These are phyloP conservation scores for Poronia punctata DNA, from an alignment of 495 filamentous ascomycete genomes.

Conservation along the genomic window DNA sequence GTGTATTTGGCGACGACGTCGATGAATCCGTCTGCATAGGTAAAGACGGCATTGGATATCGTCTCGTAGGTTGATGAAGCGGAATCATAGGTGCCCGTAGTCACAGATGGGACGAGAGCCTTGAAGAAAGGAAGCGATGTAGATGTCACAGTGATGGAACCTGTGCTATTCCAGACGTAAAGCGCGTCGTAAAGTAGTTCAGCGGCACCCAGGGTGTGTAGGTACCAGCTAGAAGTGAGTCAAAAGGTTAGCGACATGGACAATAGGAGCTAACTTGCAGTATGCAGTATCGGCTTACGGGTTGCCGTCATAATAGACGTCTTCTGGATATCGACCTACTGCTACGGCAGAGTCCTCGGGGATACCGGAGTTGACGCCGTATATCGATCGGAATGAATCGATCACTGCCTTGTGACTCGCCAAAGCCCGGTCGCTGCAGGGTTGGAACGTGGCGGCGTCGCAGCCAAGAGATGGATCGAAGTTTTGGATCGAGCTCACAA, in stretches of 20 bases:
- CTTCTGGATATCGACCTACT: constrained; percentile 63
- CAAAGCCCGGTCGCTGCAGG: constrained; percentile 55
- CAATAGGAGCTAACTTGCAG: too few relatives aligned
- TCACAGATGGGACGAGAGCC: constrained; percentile 40
- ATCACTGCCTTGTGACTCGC: constrained; percentile 58
- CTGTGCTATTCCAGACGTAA: constrained; percentile 50
- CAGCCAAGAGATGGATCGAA: constrained; percentile 56
- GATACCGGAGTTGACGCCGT: constrained; percentile 49
- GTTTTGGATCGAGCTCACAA: constrained; percentile 56
- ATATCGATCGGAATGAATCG: constrained; percentile 56
- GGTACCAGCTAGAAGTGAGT: constrained; percentile 43
- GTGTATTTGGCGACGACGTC: constrained; percentile 45
- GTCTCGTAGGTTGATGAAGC: constrained; percentile 39
- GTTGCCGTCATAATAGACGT: constrained; percentile 59
- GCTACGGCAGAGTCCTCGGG: constrained; percentile 47
- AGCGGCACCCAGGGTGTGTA: constrained; percentile 56
- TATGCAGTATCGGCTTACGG: too few relatives aligned
- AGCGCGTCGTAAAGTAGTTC: constrained; percentile 61
- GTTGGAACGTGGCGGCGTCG: constrained; percentile 53
- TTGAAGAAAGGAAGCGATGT: constrained; percentile 53
- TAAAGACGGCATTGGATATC: constrained; percentile 47
- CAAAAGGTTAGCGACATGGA: too few relatives aligned
- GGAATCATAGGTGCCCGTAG: constrained; percentile 44
- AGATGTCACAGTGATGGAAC: constrained; percentile 45
- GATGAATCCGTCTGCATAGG: constrained; percentile 61